A percentile compares a stretch with the other conserved stretches of the same genome.
These are phyloP conservation scores for Chlorophyllum brunneum DNA, from an alignment of 768 basidiomycete species.

Conservation along the genomic window DNA sequence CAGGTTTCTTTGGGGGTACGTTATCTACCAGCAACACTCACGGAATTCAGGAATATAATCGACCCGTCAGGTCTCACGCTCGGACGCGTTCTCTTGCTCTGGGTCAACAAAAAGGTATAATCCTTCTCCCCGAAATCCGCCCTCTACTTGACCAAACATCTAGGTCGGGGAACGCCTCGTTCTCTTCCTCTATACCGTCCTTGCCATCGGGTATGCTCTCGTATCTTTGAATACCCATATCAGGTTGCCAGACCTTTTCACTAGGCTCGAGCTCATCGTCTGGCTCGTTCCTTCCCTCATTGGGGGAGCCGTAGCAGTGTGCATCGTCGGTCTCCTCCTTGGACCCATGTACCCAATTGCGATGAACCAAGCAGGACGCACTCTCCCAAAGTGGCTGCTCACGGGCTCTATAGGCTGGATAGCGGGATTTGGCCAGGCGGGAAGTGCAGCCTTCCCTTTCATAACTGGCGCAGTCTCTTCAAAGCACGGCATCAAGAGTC, in stretches of 20 bases:
- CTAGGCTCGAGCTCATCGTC: conserved; percentile 58
- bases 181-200: conserved; percentile 45
- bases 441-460: conserved; percentile 70
- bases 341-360: conserved; percentile 74
- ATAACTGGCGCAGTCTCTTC: conserved; percentile 66
- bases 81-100: conserved; percentile 52
- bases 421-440: conserved; percentile 65
- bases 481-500: conserved; percentile 53
- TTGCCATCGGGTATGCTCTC: conserved; percentile 46
- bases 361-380: conserved; percentile 65
- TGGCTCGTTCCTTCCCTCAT: conserved; percentile 70
- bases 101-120: conserved; percentile 49
- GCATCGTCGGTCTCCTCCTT: conserved; percentile 63
- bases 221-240: not conserved
- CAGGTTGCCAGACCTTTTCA: not conserved
- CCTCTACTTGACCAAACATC: not conserved
- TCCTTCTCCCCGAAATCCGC: not conserved
- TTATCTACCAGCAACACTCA: not conserved
- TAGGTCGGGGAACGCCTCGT: conserved; percentile 54
- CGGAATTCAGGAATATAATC: not conserved
- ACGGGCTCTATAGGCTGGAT: conserved; percentile 66
- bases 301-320: conserved; percentile 59
- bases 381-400: conserved; percentile 70
- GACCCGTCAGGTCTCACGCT: conserved; percentile 44
- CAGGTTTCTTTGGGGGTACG: conserved; percentile 49